These are phyloP conservation scores for Centaurea solstitialis DNA, from an alignment of 129 eudicot genomes.

Conservation along the genomic window DNA sequence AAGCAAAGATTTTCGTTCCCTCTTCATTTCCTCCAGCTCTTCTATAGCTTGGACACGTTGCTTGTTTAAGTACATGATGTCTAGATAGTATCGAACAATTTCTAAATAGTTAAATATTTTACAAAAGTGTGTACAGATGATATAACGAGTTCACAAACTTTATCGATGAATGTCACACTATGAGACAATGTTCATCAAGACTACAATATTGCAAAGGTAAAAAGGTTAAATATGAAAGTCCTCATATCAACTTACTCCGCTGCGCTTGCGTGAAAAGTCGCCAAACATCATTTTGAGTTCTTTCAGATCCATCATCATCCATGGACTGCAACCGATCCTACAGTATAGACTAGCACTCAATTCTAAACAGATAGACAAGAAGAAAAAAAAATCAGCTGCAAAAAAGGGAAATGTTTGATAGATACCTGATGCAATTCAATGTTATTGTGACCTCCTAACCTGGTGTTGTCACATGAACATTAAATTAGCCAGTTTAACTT, in stretches of 20 bases:
- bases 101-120: background rate
- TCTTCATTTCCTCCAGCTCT: slow-evolving; percentile 56
- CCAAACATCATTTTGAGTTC: slow-evolving; percentile 47
- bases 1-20: slow-evolving; percentile 38
- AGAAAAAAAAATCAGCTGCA: background rate
- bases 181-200: background rate
- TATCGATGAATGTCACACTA: too few relatives aligned
- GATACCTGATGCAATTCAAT: slow-evolving; percentile 42
- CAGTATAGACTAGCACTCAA: background rate
- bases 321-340: slow-evolving; percentile 24
- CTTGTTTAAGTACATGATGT: slow-evolving; percentile 58
- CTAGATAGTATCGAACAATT: slow-evolving; percentile 33
- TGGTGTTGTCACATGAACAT: slow-evolving; percentile 11
- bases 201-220: background rate
- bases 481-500: background rate
- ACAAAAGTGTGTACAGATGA: background rate
- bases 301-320: slow-evolving; percentile 29
- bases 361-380: background rate
- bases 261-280: slow-evolving; percentile 68
- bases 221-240: background rate
- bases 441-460: slow-evolving; percentile 35
- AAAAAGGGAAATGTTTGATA: background rate
- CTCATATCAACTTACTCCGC: slow-evolving; percentile 40
- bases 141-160: background rate
- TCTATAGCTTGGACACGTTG: slow-evolving; percentile 65